A percentile compares a stretch with the other conserved stretches of the same genome.
Conservation (phyloP, 768 basidiomycete species). For the Auricularia cornea region DNA sequence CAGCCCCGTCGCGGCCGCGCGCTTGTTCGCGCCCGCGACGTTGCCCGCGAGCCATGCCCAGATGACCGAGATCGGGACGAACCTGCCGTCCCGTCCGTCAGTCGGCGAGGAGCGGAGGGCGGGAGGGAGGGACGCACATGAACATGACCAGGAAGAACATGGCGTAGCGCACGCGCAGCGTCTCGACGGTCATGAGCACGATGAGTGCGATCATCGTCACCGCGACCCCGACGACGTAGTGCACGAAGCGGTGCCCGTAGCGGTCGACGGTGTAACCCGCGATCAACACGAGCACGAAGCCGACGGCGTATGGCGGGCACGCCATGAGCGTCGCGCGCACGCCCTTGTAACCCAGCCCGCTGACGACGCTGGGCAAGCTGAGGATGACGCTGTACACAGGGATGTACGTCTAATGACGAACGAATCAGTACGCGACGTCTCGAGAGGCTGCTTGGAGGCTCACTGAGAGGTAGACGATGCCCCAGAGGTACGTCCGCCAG, state of each 20-base stretch:
- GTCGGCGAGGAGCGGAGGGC: slow-evolving; percentile 2
- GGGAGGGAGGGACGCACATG: slow-evolving; percentile 15
- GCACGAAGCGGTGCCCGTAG: slow-evolving; percentile 17
- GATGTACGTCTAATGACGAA: slow-evolving; percentile 9
- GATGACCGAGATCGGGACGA: neutral
- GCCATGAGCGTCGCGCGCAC: slow-evolving; percentile 13
- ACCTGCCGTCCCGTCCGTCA: neutral
- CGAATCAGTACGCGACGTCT: neutral
- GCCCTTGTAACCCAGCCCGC: slow-evolving; percentile 10
- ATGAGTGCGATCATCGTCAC: slow-evolving; percentile 20
- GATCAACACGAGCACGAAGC: slow-evolving; percentile 3
- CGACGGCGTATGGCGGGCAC: slow-evolving; percentile 9
- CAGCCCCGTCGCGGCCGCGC: slow-evolving; percentile 24
- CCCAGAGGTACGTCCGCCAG: slow-evolving; percentile 32
- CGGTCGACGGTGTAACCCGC: slow-evolving; percentile 16
- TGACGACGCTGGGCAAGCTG: neutral
- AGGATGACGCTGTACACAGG: slow-evolving; percentile 8
- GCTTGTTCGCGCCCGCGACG: slow-evolving; percentile 5
- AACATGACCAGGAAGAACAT: slow-evolving; percentile 29
- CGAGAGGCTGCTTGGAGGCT: neutral
- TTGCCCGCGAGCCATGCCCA: neutral
- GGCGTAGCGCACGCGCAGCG: slow-evolving; percentile 21
- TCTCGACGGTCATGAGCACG: slow-evolving; percentile 22
- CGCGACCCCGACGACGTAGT: slow-evolving; percentile 15
- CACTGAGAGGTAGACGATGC: slow-evolving; percentile 13